Conservation (phyloP, 257 asterid genomes). For the Cordia subcordata region DNA sequence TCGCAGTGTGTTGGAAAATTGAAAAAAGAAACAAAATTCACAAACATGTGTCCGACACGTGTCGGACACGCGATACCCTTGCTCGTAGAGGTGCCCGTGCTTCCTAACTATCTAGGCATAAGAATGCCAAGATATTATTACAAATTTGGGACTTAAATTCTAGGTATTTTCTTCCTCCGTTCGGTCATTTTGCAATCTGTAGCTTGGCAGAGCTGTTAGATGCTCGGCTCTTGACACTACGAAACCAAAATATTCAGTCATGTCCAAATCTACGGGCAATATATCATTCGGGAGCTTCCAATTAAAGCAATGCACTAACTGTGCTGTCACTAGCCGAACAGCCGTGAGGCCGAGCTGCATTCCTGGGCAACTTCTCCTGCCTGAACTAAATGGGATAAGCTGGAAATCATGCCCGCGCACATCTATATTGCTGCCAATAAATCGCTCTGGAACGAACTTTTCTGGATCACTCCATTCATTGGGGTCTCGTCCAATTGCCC, state of each 20-base stretch:
- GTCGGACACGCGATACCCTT: too few species aligned
- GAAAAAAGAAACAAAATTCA: too few species aligned
- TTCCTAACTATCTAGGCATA: too few species aligned
- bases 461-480: constrained; percentile 26
- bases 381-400: constrained; percentile 23
- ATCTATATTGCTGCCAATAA: constrained; percentile 11
- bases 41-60: too few species aligned
- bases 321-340: constrained; percentile 21
- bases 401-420: constrained; percentile 20
- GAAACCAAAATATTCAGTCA: constrained; percentile 12
- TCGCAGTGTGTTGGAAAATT: too few species aligned
- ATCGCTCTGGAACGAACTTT: constrained; percentile 25
- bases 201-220: too few species aligned
- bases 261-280: constrained; percentile 12
- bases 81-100: too few species aligned
- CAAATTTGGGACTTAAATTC: too few species aligned
- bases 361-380: constrained; percentile 29
- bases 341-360: constrained; percentile 21
- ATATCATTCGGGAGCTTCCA: constrained; percentile 12
- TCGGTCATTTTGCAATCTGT: too few species aligned
- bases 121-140: too few species aligned
- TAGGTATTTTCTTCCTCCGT: too few species aligned
- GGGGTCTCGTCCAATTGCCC: constrained; percentile 22
- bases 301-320: constrained; percentile 18
- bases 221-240: constrained; percentile 2